Base-by-base conservation (phyloP, 179 eudicot species). In the Beta lomatogona region DNA sequence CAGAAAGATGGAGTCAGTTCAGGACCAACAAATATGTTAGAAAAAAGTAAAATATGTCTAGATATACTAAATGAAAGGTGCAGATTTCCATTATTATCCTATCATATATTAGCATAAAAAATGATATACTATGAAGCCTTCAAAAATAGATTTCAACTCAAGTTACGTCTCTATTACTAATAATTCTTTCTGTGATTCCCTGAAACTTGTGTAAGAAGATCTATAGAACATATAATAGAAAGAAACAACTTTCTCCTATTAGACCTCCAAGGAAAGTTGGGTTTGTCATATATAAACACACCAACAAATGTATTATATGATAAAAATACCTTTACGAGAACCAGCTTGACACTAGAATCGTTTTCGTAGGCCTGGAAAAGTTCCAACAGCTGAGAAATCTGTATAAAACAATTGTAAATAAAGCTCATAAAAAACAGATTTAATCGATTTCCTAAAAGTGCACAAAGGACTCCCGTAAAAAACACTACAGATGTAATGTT, bases 361-460 rank as follows among this genome's bases (percentile, higher is more conserved):
- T 88, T 86, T 85, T 91, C 99, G 69, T 78, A 90, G 31, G 91
- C 88, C 81, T 86, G 84, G 78, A 92, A 93, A 28, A 89, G 91
- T 44, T 95, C 97, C 89, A 95, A 75, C 11, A 95, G 82, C 80
- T 88, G 91, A 78, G 90, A 86, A 76, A 93, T 83, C 98, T 95
- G 87, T 28, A 5, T 58, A 41, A 61, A 52, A 28, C 22, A 68
- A 65, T 58, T 44, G 45, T 63, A 46, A 66, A 45, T 21, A 58
- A 45, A 18, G 44, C 57, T 66, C 52, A 83, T 61, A 46, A 19
- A 50, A 31, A 36, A 46, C 18, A 46, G 63, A 11, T 16, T 61
- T 19, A 2, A 41, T 59, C 53, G 14, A 55, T 11, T 36, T 18
- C 28, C 73, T 36, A 25, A 45, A 21, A 44, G 21, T 21, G 77